Percentiles rank a stretch among this genome's conserved stretches.
phyloP scores from a whole-genome alignment of 1,284 basidiomycete genomes.

The Afroboletus lepidellus region DNA sequence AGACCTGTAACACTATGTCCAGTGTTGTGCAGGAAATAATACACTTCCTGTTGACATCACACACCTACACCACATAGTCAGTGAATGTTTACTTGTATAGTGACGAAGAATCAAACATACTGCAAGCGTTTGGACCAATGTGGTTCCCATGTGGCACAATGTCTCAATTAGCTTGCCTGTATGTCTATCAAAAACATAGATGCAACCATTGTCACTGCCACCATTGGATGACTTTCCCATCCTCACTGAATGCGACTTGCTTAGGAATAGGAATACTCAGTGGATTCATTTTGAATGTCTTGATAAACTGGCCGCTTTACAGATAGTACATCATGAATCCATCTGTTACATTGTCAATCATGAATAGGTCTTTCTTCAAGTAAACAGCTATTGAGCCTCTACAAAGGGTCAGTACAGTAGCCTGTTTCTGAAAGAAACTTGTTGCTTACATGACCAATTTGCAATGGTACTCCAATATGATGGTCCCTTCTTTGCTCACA shows the following conservation, averaged over 20 bases:
- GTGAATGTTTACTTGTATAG: not conserved
- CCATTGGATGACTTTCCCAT: slow-evolving; percentile 9
- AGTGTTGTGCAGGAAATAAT: not conserved
- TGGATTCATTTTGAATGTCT: slow-evolving; percentile 4
- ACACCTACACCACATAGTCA: not conserved
- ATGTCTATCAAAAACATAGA: not conserved
- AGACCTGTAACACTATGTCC: too few relatives aligned
- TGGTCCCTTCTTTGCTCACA: not conserved
- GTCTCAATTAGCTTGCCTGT: slow-evolving; percentile 1
- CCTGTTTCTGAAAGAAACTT: not conserved
- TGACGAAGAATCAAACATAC: not conserved
- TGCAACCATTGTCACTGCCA: slow-evolving; percentile 7
- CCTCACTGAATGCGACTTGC: slow-evolving; percentile 13
- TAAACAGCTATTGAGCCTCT: not conserved
- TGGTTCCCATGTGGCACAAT: not conserved
- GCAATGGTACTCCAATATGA: not conserved
- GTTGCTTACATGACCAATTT: not conserved
- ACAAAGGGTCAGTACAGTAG: not conserved
- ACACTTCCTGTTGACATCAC: not conserved
- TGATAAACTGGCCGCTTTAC: not conserved
- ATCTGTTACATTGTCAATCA: slow-evolving; percentile 12
- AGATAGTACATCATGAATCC: slow-evolving; percentile 11
- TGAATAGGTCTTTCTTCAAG: not conserved
- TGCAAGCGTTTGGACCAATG: not conserved
- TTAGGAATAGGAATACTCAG: slow-evolving; percentile 1